These are phyloP conservation scores for Ceratocystis variospora DNA, from an alignment of 2,329 filamentous ascomycete species.

Conservation along the genomic window DNA sequence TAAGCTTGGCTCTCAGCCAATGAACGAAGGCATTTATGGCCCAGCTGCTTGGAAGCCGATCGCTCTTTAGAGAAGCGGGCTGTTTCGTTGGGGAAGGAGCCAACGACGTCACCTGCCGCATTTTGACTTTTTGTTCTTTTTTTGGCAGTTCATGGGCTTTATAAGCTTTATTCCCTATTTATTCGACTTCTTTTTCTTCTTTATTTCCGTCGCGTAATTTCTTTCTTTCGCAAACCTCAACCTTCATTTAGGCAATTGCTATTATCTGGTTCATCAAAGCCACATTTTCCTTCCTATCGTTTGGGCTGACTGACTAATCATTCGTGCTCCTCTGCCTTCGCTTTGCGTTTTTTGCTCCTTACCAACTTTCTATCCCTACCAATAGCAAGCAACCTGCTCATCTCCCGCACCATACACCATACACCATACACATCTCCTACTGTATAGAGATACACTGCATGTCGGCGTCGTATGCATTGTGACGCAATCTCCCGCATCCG, in stretches of 20 bases:
- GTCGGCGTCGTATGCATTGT: not conserved
- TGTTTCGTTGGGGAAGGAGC: conserved; percentile 10
- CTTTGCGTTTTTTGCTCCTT: not conserved
- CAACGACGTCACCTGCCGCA: conserved; percentile 14
- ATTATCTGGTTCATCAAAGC: not conserved
- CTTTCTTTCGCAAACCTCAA: not conserved
- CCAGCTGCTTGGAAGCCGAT: not conserved
- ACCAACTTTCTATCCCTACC: not conserved
- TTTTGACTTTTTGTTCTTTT: conserved; percentile 7
- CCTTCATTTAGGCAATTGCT: not conserved
- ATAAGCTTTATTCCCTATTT: conserved; percentile 1
- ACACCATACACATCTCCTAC: not conserved
- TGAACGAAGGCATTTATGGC: not conserved
- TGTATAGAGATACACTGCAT: not conserved
- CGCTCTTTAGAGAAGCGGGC: not conserved
- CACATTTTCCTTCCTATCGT: not conserved
- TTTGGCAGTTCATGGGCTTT: not conserved
- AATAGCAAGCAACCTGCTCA: not conserved
- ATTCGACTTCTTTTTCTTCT: not conserved
- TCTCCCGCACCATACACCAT: not conserved
- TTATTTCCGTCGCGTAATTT: not conserved
- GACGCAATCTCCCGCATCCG: not conserved
- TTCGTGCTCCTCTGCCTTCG: not conserved
- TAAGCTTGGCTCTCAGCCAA: not conserved
- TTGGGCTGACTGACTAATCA: not conserved